A percentile compares a stretch with the other conserved stretches of the same genome.
phyloP scores from a whole-genome alignment of 768 basidiomycete species.

The Auricularia sp. region DNA sequence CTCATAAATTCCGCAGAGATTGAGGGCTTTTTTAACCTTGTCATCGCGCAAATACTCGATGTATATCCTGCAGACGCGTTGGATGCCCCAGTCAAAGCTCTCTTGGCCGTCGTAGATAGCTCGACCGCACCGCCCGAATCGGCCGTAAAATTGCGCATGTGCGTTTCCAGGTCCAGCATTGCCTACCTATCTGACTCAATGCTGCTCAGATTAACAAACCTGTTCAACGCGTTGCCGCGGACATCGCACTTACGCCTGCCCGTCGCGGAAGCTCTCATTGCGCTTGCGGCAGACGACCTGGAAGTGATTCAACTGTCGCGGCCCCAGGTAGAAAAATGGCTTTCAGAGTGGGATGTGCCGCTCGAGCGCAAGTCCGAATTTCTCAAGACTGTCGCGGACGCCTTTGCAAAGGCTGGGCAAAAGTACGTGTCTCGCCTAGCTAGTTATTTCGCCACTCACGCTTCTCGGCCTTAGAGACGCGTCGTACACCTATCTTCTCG shows the following conservation, averaged over 20 bases:
- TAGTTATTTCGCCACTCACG: neutral
- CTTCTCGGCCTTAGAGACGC: conserved; percentile 29
- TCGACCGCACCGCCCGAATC: conserved; percentile 38
- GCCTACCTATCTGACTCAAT: neutral
- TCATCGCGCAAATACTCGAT: conserved; percentile 61
- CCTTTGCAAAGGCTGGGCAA: conserved; percentile 46
- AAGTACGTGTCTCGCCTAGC: conserved; percentile 33
- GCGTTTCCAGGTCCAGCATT: conserved; percentile 16
- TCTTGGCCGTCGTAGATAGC: conserved; percentile 47
- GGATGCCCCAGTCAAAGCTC: conserved; percentile 38
- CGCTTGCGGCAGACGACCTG: conserved; percentile 56
- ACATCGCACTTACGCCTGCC: conserved; percentile 51
- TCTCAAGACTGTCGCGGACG: conserved; percentile 51
- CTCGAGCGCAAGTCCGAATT: conserved; percentile 54
- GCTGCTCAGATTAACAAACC: conserved; percentile 56
- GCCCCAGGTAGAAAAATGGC: conserved; percentile 62
- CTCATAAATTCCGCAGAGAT: conserved; percentile 37
- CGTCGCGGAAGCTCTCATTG: conserved; percentile 54
- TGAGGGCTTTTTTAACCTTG: conserved; percentile 81
- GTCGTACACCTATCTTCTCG: conserved; percentile 55
- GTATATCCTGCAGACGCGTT: conserved; percentile 45
- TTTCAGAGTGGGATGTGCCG: conserved; percentile 63
- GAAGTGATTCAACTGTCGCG: conserved; percentile 49
- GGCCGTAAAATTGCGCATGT: conserved; percentile 72
- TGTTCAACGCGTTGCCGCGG: conserved; percentile 69